These are phyloP conservation scores for Trichoderma arundinaceum DNA, from an alignment of 2,329 filamentous ascomycete species.

Conservation along the genomic window DNA sequence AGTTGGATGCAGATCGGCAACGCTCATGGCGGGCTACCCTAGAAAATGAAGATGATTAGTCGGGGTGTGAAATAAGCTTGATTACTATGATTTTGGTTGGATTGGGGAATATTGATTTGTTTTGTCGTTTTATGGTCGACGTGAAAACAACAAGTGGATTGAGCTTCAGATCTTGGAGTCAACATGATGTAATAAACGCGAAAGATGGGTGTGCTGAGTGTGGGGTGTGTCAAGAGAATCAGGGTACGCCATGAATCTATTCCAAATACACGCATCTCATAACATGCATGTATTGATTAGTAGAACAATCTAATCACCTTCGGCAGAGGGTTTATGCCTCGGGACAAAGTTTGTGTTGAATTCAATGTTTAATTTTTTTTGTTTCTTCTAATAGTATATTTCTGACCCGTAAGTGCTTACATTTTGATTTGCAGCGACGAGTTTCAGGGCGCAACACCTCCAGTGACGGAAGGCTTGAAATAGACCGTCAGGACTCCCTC, in stretches of 20 bases:
- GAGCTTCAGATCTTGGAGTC: not conserved
- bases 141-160: not conserved
- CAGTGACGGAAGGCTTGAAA: constrained; percentile 46
- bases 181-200: constrained; percentile 20
- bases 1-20: not conserved
- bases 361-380: not conserved
- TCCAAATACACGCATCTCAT: no score
- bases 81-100: not conserved
- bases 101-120: not conserved
- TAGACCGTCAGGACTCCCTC: constrained; percentile 50
- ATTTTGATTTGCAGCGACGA: not conserved
- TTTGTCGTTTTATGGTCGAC: not conserved
- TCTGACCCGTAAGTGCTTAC: no score
- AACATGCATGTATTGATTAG: no score
- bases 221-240: no score
- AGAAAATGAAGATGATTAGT: not conserved
- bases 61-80: not conserved
- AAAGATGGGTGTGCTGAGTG: not conserved
- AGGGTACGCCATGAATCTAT: no score
- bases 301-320: not conserved
- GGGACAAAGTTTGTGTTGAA: not conserved
- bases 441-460: constrained; percentile 32
- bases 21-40: not conserved
- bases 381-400: not conserved
- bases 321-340: not conserved